Percentiles rank a stretch among this genome's conserved stretches.
These are phyloP conservation scores for Physaria fendleri DNA, from an alignment of 345 rosid species.

Conservation along the genomic window DNA sequence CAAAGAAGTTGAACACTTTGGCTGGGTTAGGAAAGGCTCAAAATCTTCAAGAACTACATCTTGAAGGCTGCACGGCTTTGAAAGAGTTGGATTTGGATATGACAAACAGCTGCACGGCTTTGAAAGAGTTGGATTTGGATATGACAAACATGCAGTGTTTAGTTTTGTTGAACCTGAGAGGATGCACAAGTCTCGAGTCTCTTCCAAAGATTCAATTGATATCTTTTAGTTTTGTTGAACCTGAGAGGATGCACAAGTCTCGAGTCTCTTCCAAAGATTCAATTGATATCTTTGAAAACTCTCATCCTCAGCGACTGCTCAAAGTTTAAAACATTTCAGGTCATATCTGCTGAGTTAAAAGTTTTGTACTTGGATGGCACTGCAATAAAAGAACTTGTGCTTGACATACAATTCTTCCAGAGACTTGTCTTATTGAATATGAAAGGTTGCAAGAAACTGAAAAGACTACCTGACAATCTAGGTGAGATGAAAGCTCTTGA, in stretches of 20 bases:
- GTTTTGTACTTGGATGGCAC: constrained; percentile 13
- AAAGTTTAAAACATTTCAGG: neutral
- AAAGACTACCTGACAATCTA: neutral
- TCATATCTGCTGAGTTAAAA: constrained; percentile 1
- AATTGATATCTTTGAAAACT: neutral
- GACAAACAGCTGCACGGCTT: constrained; percentile 13
- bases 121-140: neutral
- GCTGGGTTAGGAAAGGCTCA: constrained; percentile 15
- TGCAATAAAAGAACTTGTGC: constrained; percentile 11
- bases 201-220: neutral
- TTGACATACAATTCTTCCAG: neutral
- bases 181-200: constrained; percentile 6
- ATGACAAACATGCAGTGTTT: constrained; percentile 12
- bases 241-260: constrained; percentile 21
- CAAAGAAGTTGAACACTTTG: constrained; percentile 15
- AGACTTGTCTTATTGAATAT: constrained; percentile 7
- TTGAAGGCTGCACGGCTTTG: constrained; percentile 22
- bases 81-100: neutral
- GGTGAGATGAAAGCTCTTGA: neutral
- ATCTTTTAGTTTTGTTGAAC: constrained; percentile 4
- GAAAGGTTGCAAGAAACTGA: constrained; percentile 19
- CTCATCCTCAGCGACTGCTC: constrained; percentile 21
- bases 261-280: neutral
- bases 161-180: neutral
- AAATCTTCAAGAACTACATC: constrained; percentile 12